A percentile compares a stretch with the other conserved stretches of the same genome.
Conservation (phyloP, 2,329 filamentous ascomycete species). For the Thielaviopsis euricoi region DNA sequence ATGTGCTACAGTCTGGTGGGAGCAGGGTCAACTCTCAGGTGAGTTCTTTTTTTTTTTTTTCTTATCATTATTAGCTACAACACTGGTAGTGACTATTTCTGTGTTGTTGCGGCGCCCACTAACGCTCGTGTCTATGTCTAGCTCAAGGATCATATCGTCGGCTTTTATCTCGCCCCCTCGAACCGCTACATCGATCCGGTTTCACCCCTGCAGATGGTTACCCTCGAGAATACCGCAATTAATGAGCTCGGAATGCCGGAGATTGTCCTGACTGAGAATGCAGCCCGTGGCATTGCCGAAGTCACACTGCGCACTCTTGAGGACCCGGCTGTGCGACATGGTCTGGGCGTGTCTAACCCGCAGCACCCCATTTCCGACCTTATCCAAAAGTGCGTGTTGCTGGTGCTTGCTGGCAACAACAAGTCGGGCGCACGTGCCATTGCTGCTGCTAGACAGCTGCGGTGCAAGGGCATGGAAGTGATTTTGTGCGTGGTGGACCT, state of each 20-base stretch:
- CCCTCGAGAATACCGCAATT: slow-evolving; percentile 79
- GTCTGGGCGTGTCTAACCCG: slow-evolving; percentile 25
- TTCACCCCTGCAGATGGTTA: slow-evolving; percentile 70
- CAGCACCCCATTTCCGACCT: slow-evolving; percentile 16
- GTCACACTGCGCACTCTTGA: slow-evolving; percentile 55
- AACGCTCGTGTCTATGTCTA: neutral
- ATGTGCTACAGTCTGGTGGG: slow-evolving; percentile 27
- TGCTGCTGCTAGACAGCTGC: slow-evolving; percentile 70
- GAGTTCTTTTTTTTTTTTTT: neutral
- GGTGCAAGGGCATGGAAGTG: slow-evolving; percentile 66
- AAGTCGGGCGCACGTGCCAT: slow-evolving; percentile 73
- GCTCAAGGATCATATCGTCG: slow-evolving; percentile 19
- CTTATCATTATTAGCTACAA: no score
- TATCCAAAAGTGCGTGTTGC: slow-evolving; percentile 27
- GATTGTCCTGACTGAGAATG: slow-evolving; percentile 83
- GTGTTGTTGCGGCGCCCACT: neutral
- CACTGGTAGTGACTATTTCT: no score
- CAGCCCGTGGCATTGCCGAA: slow-evolving; percentile 75
- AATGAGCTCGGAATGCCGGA: slow-evolving; percentile 76
- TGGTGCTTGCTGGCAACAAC: slow-evolving; percentile 91
- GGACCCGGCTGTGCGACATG: slow-evolving; percentile 42
- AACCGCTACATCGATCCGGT: slow-evolving; percentile 44
- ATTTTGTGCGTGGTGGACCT: slow-evolving; percentile 72
- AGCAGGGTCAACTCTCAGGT: slow-evolving; percentile 18
- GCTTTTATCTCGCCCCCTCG: slow-evolving; percentile 37